Conservation (phyloP, 2,329 filamentous ascomycete genomes). For the Fusarium oligoseptatum region DNA sequence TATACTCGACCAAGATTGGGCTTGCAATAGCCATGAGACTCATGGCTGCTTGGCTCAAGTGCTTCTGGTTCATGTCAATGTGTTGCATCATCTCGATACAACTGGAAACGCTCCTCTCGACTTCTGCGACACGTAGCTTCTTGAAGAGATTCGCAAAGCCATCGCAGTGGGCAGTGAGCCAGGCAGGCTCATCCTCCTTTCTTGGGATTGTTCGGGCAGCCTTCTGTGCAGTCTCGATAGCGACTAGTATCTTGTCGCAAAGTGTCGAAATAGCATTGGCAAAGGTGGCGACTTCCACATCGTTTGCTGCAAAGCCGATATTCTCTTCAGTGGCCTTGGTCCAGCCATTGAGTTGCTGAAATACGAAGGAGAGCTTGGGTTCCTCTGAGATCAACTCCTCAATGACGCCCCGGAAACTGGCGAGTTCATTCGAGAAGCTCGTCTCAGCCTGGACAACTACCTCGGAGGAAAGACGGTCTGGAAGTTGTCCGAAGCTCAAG, state of each 20-base stretch:
- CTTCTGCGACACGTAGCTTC: constrained; percentile 69
- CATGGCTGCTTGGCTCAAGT: constrained; percentile 48
- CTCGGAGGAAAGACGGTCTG: constrained; percentile 62
- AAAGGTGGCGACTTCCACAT: constrained; percentile 58
- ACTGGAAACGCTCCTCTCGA: constrained; percentile 59
- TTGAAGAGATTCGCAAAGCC: constrained; percentile 66
- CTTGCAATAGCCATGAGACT: constrained; percentile 53
- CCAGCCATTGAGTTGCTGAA: constrained; percentile 78
- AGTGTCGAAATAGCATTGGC: constrained; percentile 71
- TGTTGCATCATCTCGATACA: constrained; percentile 55
- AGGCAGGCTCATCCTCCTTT: constrained; percentile 53
- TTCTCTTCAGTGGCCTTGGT: constrained; percentile 53
- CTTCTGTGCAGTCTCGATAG: constrained; percentile 79
- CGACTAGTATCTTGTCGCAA: constrained; percentile 83
- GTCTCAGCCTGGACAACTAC: constrained; percentile 50
- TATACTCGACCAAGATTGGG: constrained; percentile 83
- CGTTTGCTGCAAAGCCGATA: constrained; percentile 16
- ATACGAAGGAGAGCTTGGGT: constrained; percentile 73
- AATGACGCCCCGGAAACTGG: constrained; percentile 58
- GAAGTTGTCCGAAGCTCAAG: constrained; percentile 61
- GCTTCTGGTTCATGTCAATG: constrained; percentile 47
- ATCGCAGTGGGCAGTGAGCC: constrained; percentile 60
- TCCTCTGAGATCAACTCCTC: constrained; percentile 53
- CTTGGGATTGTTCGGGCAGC: constrained; percentile 58
- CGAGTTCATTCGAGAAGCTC: constrained; percentile 54